Evolutionary conservation across 805 yeast species (phyloP), one percentile per base, ranked within the genome.

Genomic region (Pichia rugopelliculosa): DNA sequence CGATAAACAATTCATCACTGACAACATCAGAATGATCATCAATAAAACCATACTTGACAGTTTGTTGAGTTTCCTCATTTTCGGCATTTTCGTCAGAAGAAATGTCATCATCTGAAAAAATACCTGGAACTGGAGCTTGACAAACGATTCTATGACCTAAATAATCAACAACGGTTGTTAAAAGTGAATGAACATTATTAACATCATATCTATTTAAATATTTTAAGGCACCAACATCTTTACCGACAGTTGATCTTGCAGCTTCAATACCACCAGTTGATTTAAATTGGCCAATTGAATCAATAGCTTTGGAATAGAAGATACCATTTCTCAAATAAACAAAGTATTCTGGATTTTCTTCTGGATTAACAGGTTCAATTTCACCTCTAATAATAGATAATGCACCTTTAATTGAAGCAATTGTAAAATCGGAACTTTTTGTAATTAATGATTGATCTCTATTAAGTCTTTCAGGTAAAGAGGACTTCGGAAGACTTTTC

Each of bases 91-190:
- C 67, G 24, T 68, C 71, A 25, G 70, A 68, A 36, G 67, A 75
- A 37, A 65, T 70, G 42, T 72, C 73, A 36, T 66, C 69, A 24
- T 48, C 41, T 60, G 62, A 25, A 64, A 85, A 82, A 48, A 85
- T 79, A 50, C 98, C 98, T 15, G 99, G 99, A 39, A 91, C 95
- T 12, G 96, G 96, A 13, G 96, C 87, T 70, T 91, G 98, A 64
- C 95, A 87, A 36, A 91, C 75, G 34, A 91, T 72, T 64, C 98
- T 78, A 58, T 80, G 83, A 52, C 98, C 99, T 60, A 86, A 80
- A 68, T 79, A 91, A 65, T 91, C 98, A 47, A 91, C 87, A 49
- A 89, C 75, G n/a, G 90, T 75, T 4, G 97, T 86, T 57, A 87
- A 77, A 50, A 91, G 72, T 44, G 84, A 82, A 59, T 80, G 77